A percentile compares a stretch with the other conserved stretches of the same genome.
These are phyloP conservation scores for Spergularia azorica DNA, from an alignment of 179 eudicot species.

Conservation along the genomic window DNA sequence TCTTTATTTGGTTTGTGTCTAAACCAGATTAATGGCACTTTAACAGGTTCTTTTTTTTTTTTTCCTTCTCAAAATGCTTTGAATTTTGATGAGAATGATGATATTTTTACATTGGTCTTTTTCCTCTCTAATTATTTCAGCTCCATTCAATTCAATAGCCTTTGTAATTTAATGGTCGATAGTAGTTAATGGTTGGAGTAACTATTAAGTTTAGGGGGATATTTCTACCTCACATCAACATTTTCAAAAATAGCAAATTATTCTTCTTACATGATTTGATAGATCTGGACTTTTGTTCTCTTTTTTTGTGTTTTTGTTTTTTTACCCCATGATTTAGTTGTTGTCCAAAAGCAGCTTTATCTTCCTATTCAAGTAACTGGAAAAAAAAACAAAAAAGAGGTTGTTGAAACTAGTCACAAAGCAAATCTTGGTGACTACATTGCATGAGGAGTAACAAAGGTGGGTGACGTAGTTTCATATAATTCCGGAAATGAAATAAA, in stretches of 20 bases:
- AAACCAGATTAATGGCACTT: too few species aligned
- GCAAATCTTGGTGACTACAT: neutral
- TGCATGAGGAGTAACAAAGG: neutral
- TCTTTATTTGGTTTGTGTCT: too few species aligned
- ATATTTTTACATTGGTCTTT: neutral
- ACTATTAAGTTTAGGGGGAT: neutral
- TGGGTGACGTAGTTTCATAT: neutral
- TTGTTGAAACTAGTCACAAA: neutral
- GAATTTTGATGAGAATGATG: too few species aligned
- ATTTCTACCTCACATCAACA: constrained; percentile 15
- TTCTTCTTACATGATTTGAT: constrained; percentile 3
- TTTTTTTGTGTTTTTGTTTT: neutral
- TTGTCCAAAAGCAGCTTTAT: neutral
- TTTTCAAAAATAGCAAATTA: constrained; percentile 1
- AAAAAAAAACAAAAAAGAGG: neutral
- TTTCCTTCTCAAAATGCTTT: too few species aligned
- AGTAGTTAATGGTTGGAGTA: neutral
- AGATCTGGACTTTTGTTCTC: neutral
- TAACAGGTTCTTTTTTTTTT: too few species aligned
- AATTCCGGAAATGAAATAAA: too few species aligned
- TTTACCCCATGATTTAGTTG: neutral
- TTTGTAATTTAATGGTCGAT: constrained; percentile 11
- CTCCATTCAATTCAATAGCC: constrained; percentile 8
- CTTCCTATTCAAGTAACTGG: neutral
- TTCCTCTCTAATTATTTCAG: neutral